Conservation (phyloP, 2,329 filamentous ascomycete genomes). For the Pseudopithomyces chartarum region DNA sequence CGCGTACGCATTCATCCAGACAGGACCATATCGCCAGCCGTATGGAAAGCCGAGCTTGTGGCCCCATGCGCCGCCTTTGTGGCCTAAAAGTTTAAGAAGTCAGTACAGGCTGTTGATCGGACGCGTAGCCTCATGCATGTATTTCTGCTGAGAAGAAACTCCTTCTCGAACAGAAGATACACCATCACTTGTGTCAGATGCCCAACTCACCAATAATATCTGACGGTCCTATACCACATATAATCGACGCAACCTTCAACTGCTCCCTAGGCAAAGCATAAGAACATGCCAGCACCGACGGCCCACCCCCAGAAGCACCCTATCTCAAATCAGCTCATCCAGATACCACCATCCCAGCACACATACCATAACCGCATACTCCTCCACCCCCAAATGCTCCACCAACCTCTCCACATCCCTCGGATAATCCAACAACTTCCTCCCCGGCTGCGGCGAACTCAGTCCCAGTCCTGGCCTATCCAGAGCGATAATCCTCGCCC, state of each 20-base stretch:
- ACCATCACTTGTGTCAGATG: slow-evolving; percentile 18
- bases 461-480: slow-evolving; percentile 37
- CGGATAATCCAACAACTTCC: slow-evolving; percentile 28
- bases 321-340: slow-evolving; percentile 14
- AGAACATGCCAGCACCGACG: slow-evolving; percentile 39
- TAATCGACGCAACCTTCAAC: slow-evolving; percentile 29
- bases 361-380: slow-evolving; percentile 33
- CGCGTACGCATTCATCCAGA: slow-evolving; percentile 28
- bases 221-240: slow-evolving; percentile 41
- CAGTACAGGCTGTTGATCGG: background rate
- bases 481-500: slow-evolving; percentile 28
- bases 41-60: slow-evolving; percentile 37
- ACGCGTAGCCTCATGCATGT: too few relatives aligned
- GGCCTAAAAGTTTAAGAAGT: background rate
- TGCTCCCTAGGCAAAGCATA: slow-evolving; percentile 19
- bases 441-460: slow-evolving; percentile 26
- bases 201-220: slow-evolving; percentile 41
- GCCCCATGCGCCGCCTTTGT: slow-evolving; percentile 3
- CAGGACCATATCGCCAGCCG: slow-evolving; percentile 33
- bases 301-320: slow-evolving; percentile 41
- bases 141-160: too few relatives aligned
- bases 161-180: background rate
- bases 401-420: slow-evolving; percentile 31
- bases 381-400: slow-evolving; percentile 21
- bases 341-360: background rate